Conservation (phyloP, 345 rosid species). For the Eucalyptus grandis region DNA sequence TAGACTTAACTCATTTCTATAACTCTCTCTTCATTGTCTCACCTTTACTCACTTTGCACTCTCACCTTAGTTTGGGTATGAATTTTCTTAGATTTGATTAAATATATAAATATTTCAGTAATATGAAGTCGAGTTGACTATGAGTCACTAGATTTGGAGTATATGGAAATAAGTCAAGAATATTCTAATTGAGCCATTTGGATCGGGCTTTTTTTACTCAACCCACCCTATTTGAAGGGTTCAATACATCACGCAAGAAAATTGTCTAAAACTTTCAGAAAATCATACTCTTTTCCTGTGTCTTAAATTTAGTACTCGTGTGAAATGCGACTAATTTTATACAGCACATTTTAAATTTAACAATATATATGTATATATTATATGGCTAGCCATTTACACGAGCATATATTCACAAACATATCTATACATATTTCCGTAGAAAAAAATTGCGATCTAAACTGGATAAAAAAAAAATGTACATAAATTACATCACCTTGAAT, state of each 20-base stretch:
- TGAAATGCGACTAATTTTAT: neutral
- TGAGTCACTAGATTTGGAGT: neutral
- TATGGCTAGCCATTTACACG: neutral
- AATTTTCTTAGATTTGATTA: too few species aligned
- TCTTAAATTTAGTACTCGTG: neutral
- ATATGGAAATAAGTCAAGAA: neutral
- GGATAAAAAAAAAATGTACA: neutral
- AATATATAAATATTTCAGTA: too few species aligned
- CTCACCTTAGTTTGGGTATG: neutral
- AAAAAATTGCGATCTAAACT: neutral
- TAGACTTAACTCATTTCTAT: too few species aligned
- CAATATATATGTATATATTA: neutral
- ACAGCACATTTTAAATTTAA: neutral
- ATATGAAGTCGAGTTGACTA: neutral
- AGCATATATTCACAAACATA: neutral
- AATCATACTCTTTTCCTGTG: neutral
- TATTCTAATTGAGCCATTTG: neutral
- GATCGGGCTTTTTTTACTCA: neutral
- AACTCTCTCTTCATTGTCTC: neutral
- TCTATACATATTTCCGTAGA: neutral
- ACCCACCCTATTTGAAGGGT: neutral
- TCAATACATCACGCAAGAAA: neutral
- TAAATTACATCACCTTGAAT: neutral
- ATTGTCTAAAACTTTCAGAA: neutral
- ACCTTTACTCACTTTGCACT: neutral